Conservation (phyloP, 2,329 filamentous ascomycete species). For the Aspergillus udagawae region DNA sequence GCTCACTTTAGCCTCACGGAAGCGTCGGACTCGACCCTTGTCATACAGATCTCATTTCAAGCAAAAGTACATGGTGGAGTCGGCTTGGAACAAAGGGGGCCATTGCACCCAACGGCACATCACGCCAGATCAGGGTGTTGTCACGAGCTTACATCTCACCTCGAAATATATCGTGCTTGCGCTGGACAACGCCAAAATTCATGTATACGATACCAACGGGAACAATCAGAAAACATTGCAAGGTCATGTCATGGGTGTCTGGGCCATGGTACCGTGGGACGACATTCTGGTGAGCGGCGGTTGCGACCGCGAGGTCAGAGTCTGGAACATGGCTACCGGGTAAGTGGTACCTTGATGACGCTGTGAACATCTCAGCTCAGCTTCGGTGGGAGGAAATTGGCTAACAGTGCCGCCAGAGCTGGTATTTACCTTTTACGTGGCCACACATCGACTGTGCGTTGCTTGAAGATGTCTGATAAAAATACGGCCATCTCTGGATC, state of each 20-base stretch:
- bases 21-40: slow-evolving; percentile 60
- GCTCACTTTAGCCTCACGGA: slow-evolving; percentile 30
- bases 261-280: slow-evolving; percentile 98
- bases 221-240: slow-evolving; percentile 83
- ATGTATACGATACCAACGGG: slow-evolving; percentile 92
- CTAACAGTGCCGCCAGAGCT: slow-evolving; percentile 45
- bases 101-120: slow-evolving; percentile 79
- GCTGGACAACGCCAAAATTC: slow-evolving; percentile 96
- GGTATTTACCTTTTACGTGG: slow-evolving; percentile 82
- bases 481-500: slow-evolving; percentile 96
- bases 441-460: slow-evolving; percentile 94
- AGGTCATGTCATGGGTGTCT: slow-evolving; percentile 98
- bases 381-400: slow-evolving; percentile 6
- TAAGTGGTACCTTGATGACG: slow-evolving; percentile 39
- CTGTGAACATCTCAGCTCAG: not conserved
- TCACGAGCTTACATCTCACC: slow-evolving; percentile 91
- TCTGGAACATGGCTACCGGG: slow-evolving; percentile 95
- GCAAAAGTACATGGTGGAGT: slow-evolving; percentile 93
- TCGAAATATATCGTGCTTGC: slow-evolving; percentile 96
- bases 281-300: slow-evolving; percentile 93
- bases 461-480: slow-evolving; percentile 93
- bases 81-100: slow-evolving; percentile 93
- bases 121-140: slow-evolving; percentile 92
- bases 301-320: slow-evolving; percentile 91
- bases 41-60: slow-evolving; percentile 98